Conservation (phyloP, 495 filamentous ascomycete species). For the Lasiosphaeria ovina region DNA sequence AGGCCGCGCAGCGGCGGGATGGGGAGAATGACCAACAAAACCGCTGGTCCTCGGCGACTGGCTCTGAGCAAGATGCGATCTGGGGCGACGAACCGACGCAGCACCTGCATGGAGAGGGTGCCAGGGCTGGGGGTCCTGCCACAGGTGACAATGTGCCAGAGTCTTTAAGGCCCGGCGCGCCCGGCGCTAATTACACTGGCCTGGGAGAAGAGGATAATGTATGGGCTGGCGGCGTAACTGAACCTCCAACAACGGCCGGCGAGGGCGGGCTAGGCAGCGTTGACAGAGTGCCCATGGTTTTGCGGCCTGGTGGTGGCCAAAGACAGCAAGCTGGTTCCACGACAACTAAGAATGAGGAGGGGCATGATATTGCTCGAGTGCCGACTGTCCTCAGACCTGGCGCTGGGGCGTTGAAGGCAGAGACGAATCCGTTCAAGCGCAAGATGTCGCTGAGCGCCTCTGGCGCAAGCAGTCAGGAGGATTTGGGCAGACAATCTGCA, state of each 20-base stretch:
- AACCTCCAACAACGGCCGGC: not conserved
- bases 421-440: constrained; percentile 56
- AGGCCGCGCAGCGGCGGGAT: constrained; percentile 28
- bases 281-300: constrained; percentile 19
- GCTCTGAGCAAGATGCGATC: constrained; percentile 32
- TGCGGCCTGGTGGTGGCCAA: constrained; percentile 22
- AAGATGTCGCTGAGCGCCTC: constrained; percentile 31
- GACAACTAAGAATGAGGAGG: constrained; percentile 19
- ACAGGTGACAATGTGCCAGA: constrained; percentile 21
- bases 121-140: not conserved
- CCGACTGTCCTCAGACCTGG: constrained; percentile 37
- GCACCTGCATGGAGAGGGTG: not conserved
- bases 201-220: constrained; percentile 24
- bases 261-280: constrained; percentile 12
- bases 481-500: not conserved
- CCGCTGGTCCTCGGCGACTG: constrained; percentile 28
- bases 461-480: not conserved
- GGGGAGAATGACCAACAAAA: constrained; percentile 32
- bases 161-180: constrained; percentile 25
- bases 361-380: constrained; percentile 20
- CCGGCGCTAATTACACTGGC: constrained; percentile 20
- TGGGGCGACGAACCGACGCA: constrained; percentile 32
- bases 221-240: constrained; percentile 20
- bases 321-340: constrained; percentile 7
- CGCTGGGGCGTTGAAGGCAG: constrained; percentile 28